Evolutionary conservation across 1,139 yeast species (phyloP), one percentile per base, ranked within the genome.

Genomic region (Candida tetrigidarum): DNA sequence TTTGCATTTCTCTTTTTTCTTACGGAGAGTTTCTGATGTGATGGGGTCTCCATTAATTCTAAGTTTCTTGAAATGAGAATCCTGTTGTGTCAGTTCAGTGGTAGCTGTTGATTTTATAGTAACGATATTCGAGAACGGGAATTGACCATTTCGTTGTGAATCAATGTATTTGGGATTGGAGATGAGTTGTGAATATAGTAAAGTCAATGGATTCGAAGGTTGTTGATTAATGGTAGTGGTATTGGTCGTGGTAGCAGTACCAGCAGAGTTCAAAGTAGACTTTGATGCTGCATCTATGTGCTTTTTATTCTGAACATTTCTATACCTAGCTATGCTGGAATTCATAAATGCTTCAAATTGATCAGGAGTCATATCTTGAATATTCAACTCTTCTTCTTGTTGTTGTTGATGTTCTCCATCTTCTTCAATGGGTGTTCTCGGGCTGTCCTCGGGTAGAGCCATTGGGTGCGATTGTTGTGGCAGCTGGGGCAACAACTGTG

Each of bases 1-100:
- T 19, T 48, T 56, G 37, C 62, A 55, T 7, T 41, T 33, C 14
- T 51, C 54, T 19, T 43, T 46, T 11, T 46, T 45, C 9, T 44
- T 53, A 44, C 39, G 43, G 42, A 55, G 62, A 5, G 65, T 55
- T 18, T 58, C 65, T 2, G 73, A 60, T 0, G 73, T 65, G 29
- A 68, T 65, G 2, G 77, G 77, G 3, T 67, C 56, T 1, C 77
- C 77, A 47, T 66, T 71, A 39, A 74, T 74, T 26, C 80, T 60
- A 10, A 74, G 59, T 47, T 74, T 74, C 50, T 74, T 74, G 55
- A 67, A 73, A 50, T 71, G 78, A 3, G 77, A 66, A 2, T 65
- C 62, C 46, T 66, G 72, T 16, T 64, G 57, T 1, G 71, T 63
- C 59, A 58, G 73, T 40, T 61, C 62, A 6, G 68, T 73, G 5